These are phyloP conservation scores for Xylariomycetidae sp. DNA, from an alignment of 2,329 filamentous ascomycete genomes.

Conservation along the genomic window DNA sequence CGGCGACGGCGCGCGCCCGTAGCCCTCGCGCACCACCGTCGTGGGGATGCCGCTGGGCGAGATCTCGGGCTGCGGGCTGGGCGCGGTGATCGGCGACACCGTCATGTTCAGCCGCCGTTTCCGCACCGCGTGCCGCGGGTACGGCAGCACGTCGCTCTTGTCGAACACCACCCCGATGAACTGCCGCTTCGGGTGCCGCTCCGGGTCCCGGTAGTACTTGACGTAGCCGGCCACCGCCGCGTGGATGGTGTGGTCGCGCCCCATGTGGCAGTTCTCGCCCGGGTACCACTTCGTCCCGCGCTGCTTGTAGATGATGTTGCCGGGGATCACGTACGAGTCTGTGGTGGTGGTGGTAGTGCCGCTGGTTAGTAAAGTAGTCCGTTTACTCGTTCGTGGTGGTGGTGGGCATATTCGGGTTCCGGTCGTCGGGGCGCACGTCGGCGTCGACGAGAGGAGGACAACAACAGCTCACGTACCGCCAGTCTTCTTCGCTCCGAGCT, in stretches of 20 bases:
- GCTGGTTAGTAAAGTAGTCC: neutral
- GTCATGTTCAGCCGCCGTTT: conserved; percentile 72
- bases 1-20: conserved; percentile 23
- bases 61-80: conserved; percentile 29
- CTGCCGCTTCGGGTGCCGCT: conserved; percentile 74
- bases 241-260: conserved; percentile 94
- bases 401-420: no score
- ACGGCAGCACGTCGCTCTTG: conserved; percentile 73
- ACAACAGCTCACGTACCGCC: conserved; percentile 76
- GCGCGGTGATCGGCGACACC: conserved; percentile 38
- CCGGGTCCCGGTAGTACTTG: conserved; percentile 90
- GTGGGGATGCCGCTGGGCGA: conserved; percentile 46
- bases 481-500: conserved; percentile 88
- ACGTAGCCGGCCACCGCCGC: conserved; percentile 83
- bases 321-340: conserved; percentile 90
- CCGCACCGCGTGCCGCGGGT: conserved; percentile 66
- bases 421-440: no score
- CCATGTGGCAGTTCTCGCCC: conserved; percentile 92
- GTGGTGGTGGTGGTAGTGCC: no score
- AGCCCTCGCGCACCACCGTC: conserved; percentile 33
- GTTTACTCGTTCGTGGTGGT: neutral
- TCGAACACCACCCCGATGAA: conserved; percentile 93
- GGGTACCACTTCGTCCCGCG: conserved; percentile 91
- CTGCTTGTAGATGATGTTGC: conserved; percentile 98
- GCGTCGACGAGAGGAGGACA: no score